A percentile compares a stretch with the other conserved stretches of the same genome.
These are phyloP conservation scores for Begonia loranthoides DNA, from an alignment of 306 rosid species.

Conservation along the genomic window DNA sequence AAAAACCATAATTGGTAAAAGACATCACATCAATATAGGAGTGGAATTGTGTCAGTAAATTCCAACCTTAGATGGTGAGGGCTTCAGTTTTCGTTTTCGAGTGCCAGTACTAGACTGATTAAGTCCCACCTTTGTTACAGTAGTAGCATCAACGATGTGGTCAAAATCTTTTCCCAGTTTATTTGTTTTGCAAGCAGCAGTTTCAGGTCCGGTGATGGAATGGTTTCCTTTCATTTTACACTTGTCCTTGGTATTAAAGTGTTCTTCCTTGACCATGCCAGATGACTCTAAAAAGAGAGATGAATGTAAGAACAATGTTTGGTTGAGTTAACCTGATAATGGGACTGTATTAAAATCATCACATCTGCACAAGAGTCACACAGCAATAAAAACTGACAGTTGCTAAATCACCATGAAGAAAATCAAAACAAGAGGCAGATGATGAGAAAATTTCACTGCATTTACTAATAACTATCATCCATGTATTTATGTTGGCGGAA, in stretches of 20 bases:
- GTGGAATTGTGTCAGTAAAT: background rate
- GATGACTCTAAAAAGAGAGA: slow-evolving; percentile 42
- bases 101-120: slow-evolving; percentile 28
- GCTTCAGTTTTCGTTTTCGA: slow-evolving; percentile 51
- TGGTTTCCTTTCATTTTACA: slow-evolving; percentile 35
- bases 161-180: slow-evolving; percentile 25
- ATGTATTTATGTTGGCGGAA: too few relatives aligned
- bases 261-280: slow-evolving; percentile 37
- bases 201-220: slow-evolving; percentile 27
- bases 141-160: slow-evolving; percentile 21
- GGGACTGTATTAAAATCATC: too few relatives aligned
- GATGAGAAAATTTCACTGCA: too few relatives aligned
- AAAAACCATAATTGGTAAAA: too few relatives aligned
- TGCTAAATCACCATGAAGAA: too few relatives aligned
- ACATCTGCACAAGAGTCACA: too few relatives aligned
- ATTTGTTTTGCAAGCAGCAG: slow-evolving; percentile 20
- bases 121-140: slow-evolving; percentile 29
- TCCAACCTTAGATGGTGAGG: slow-evolving; percentile 37
- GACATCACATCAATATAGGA: too few relatives aligned
- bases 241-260: slow-evolving; percentile 17
- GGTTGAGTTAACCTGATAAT: too few relatives aligned
- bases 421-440: too few relatives aligned
- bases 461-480: too few relatives aligned
- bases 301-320: background rate
- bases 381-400: too few relatives aligned